phyloP scores from a whole-genome alignment of 306 rosid species.

The Pterocarpus santalinus region DNA sequence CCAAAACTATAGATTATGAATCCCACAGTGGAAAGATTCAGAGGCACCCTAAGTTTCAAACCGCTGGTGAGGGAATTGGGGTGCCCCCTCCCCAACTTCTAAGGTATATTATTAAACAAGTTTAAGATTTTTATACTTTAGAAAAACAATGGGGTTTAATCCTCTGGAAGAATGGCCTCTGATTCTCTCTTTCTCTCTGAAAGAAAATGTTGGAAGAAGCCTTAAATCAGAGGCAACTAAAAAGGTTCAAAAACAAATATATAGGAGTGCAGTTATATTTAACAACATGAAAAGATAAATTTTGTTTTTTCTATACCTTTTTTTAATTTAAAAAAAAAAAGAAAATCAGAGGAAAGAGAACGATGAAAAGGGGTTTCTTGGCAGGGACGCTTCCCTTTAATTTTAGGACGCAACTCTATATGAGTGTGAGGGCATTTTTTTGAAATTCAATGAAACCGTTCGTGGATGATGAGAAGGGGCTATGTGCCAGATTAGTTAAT shows the following conservation, averaged over 20 bases:
- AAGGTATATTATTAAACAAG: slow-evolving; percentile 23
- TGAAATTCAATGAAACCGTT: slow-evolving; percentile 33
- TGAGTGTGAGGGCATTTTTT: slow-evolving; percentile 36
- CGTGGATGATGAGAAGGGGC: slow-evolving; percentile 21
- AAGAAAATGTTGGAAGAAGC: slow-evolving; percentile 51
- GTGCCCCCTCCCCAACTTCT: slow-evolving; percentile 44
- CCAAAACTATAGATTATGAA: not conserved
- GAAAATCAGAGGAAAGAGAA: slow-evolving; percentile 27
- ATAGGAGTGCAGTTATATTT: slow-evolving; percentile 39
- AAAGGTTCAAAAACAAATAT: slow-evolving; percentile 29
- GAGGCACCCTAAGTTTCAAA: slow-evolving; percentile 51
- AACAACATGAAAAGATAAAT: slow-evolving; percentile 6
- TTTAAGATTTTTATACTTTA: slow-evolving; percentile 41
- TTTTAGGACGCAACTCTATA: slow-evolving; percentile 49
- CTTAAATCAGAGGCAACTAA: slow-evolving; percentile 55
- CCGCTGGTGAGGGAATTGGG: slow-evolving; percentile 31
- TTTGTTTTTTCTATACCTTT: not conserved
- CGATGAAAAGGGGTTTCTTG: slow-evolving; percentile 53
- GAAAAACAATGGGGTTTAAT: slow-evolving; percentile 53
- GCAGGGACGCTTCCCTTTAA: slow-evolving; percentile 59
- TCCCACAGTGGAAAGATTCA: slow-evolving; percentile 32
- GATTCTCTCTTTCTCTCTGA: slow-evolving; percentile 51
- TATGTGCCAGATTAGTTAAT: slow-evolving; percentile 37
- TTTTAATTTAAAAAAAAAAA: not conserved
- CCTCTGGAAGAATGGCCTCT: slow-evolving; percentile 49